Evolutionary conservation across 164 flowering plant genomes (phyloP), one percentile per base, ranked within the genome.

Genomic region (Kingdonia uniflora): DNA sequence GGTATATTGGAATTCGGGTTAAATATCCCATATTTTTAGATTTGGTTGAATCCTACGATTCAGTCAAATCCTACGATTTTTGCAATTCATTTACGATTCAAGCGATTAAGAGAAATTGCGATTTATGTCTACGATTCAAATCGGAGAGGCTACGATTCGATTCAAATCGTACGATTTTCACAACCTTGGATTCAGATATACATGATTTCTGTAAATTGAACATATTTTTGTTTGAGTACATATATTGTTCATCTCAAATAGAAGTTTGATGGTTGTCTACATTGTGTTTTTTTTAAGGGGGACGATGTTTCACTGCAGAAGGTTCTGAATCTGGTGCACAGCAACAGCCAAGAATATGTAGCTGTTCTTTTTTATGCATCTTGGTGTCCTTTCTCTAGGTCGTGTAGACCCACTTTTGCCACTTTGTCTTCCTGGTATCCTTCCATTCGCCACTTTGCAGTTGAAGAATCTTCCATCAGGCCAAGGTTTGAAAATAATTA

Each of bases 381-480:
- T 39, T 82, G 94, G 98, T 92, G 98, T 55, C 91, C 92, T 38
- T 92, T 92, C 76, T 92, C 98, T 12, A 68, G 74, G 67, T 47
- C 59, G 19, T 73, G 69, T 63, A 77, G 75, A 60, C 87, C 88
- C 44, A 75, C 54, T 22, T 88, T 88, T 55, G 71, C 81, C 15
- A 23, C 59, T 42, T 50, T 92, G 29, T 75, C 95, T 29, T 78
- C 81, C 37, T 42, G 80, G 58, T 84, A 78, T 67, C 88, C 98
- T 15, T 74, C 84, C 29, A 73, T 88, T 43, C 80, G 79, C 41
- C 98, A 92, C 71, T 78, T 87, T 62, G 87, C 95, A 47, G 68
- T 92, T 24, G 88, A 87, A 77, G 98, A 92, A 69, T 82, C 91
- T 51, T 57, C 86, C 12, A 54, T 88, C 46, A 78, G 79, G 65